These are phyloP conservation scores for Vitis cinerea DNA, from an alignment of 164 flowering plant species.

Conservation along the genomic window DNA sequence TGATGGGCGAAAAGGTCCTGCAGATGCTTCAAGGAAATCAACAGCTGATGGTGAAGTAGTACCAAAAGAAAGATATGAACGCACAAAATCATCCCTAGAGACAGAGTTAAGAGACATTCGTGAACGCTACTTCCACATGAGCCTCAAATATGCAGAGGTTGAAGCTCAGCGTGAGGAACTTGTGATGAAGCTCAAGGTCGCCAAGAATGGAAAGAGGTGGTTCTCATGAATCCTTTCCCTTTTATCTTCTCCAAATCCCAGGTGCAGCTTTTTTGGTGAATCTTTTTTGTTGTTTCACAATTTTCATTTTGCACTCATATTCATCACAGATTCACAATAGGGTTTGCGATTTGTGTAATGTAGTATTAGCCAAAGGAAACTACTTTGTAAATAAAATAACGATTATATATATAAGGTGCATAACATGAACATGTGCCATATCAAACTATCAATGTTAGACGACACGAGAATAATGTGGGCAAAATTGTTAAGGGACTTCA, in stretches of 20 bases:
- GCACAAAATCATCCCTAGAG: constrained; percentile 52
- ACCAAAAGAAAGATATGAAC: constrained; percentile 30
- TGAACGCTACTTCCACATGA: constrained; percentile 84
- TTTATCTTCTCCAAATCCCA: neutral
- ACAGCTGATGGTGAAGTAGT: constrained; percentile 25
- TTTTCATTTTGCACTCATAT: constrained; percentile 5
- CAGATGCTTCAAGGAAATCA: constrained; percentile 24
- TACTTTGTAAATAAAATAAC: neutral
- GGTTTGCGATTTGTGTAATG: neutral
- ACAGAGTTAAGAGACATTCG: constrained; percentile 71
- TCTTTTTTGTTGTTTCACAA: neutral
- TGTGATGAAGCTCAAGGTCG: constrained; percentile 70
- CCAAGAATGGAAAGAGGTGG: constrained; percentile 57
- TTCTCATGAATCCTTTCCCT: constrained; percentile 31
- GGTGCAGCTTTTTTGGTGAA: neutral
- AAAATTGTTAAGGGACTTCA: too few relatives aligned
- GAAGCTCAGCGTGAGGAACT: constrained; percentile 86
- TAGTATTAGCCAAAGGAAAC: neutral
- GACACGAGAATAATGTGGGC: too few relatives aligned
- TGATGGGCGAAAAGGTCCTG: constrained; percentile 24
- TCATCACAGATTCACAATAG: neutral
- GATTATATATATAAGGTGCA: too few relatives aligned
- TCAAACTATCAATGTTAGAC: too few relatives aligned
- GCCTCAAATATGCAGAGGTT: constrained; percentile 85
- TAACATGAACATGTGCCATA: too few relatives aligned